Evolutionary conservation across 2,329 filamentous ascomycete genomes (phyloP).

Genomic region (Botrytis cinerea): DNA sequence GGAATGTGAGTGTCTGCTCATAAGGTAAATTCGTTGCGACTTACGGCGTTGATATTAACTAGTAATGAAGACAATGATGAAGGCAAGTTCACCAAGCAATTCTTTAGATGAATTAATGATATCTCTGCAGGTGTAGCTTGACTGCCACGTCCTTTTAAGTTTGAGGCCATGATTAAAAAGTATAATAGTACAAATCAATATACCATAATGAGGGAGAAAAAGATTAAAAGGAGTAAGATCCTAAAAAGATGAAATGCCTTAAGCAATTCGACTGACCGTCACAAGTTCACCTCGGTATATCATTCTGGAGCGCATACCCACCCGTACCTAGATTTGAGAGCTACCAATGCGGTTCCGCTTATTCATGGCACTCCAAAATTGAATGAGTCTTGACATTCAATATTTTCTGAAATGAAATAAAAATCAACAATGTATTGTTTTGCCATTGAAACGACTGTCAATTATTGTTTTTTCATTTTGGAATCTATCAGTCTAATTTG

Average conservation of each 20-base stretch:
- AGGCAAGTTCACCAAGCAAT: conserved; percentile 91
- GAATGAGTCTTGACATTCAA: neutral
- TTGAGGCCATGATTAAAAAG: conserved; percentile 32
- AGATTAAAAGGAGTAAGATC: neutral
- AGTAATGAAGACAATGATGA: conserved; percentile 80
- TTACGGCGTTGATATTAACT: conserved; percentile 85
- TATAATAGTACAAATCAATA: conserved; percentile 18
- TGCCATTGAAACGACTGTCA: neutral
- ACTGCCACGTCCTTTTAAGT: conserved; percentile 47
- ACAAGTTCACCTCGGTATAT: conserved; percentile 22
- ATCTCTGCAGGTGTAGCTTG: conserved; percentile 77
- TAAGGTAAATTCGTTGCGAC: conserved; percentile 41
- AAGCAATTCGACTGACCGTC: conserved; percentile 11
- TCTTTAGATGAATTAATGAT: conserved; percentile 84
- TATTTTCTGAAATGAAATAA: neutral
- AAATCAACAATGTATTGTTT: neutral
- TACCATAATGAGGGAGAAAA: neutral
- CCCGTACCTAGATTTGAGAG: neutral
- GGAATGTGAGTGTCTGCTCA: conserved; percentile 11
- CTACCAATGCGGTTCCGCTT: neutral
- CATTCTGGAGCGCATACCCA: neutral
- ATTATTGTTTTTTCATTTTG: neutral
- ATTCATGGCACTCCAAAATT: neutral
- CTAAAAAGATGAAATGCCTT: neutral
- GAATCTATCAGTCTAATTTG: neutral